phyloP scores from a whole-genome alignment of 1,139 yeast genomes.

The Yamadazyma aaseri region DNA sequence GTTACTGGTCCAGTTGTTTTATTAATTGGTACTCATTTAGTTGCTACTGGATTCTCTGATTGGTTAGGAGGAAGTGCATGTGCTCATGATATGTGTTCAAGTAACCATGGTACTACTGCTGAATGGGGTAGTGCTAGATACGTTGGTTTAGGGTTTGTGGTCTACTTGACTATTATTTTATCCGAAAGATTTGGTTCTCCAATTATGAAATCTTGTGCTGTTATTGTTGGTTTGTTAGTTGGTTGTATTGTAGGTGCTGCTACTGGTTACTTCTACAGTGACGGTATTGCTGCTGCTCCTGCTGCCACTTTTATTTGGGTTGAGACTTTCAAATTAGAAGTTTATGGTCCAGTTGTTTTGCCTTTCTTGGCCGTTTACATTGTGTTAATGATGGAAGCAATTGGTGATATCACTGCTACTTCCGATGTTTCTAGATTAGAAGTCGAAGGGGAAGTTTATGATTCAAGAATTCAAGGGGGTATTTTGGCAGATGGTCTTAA shows the following conservation, averaged over 20 bases:
- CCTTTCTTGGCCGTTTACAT: conserved; percentile 82
- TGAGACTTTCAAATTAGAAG: conserved; percentile 68
- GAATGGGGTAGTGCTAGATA: conserved; percentile 86
- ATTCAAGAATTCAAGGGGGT: conserved; percentile 89
- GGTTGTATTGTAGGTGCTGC: conserved; percentile 94
- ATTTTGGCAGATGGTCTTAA: conserved; percentile 76
- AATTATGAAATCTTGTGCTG: conserved; percentile 90
- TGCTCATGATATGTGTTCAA: conserved; percentile 27
- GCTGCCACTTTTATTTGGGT: conserved; percentile 85
- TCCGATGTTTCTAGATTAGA: conserved; percentile 84
- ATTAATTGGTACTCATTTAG: conserved; percentile 70
- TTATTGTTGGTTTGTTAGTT: conserved; percentile 73
- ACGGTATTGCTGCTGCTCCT: conserved; percentile 67
- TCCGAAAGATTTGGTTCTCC: conserved; percentile 93
- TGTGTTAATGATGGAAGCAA: conserved; percentile 84
- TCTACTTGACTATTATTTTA: conserved; percentile 66
- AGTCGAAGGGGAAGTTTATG: conserved; percentile 77
- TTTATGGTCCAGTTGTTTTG: conserved; percentile 80
- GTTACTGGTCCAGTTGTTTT: conserved; percentile 93
- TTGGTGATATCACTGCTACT: conserved; percentile 92
- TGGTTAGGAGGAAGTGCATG: conserved; percentile 92
- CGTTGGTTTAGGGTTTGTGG: conserved; percentile 83
- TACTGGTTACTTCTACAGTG: conserved; percentile 70
- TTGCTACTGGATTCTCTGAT: conserved; percentile 71
- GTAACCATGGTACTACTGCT: conserved; percentile 28